Evolutionary conservation across 129 eudicot genomes (phyloP), one percentile per base, ranked within the genome.

Genomic region (Chrysanthemum makinoi): DNA sequence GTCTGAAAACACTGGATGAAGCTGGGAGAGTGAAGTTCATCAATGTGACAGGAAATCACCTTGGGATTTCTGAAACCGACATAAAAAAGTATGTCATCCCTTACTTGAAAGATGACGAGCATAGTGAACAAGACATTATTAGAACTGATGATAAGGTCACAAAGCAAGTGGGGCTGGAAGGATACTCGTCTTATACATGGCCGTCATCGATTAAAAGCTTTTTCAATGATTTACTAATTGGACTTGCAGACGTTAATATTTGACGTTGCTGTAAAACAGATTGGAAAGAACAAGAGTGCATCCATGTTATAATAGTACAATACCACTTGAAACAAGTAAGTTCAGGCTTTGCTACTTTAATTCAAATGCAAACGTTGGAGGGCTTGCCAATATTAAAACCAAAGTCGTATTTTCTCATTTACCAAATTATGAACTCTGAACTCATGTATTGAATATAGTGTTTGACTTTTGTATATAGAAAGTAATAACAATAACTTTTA

Each of bases 41-140:
- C 26, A 80, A 74, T 44, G 96, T 91, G 43, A 39, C 96, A 1
- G 97, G 97, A 66, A 84, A 86, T 77, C 97, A 88, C 78, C 93
- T 91, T 16, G 86, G 84, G 70, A 88, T 91, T 48, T 88, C 96
- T 15, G 44, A 74, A 2, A 65, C 39, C 30, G 97, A 84, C 67
- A 79, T 83, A 69, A 84, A 80, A 55, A 75, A 88, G 33, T 69
- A 91, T 66, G 78, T 88, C 20, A 85, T 84, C 46, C 96, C 97
- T n/a, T 91, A 88, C 80, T 77, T 91, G 75, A 74, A 63, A 69
- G 86, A 80, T 15, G 43, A 69, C 4, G 61, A 60, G 7, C 22
- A 61, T 54, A 20, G 5, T 22, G 14, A 10, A 3, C 39, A 52
- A 12, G 39, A 62, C 15, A 15, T 33, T 14, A 62, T 18, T 33